Evolutionary conservation across 306 rosid species (phyloP), one percentile per base, ranked within the genome.

Genomic region (Dryas drummondii): DNA sequence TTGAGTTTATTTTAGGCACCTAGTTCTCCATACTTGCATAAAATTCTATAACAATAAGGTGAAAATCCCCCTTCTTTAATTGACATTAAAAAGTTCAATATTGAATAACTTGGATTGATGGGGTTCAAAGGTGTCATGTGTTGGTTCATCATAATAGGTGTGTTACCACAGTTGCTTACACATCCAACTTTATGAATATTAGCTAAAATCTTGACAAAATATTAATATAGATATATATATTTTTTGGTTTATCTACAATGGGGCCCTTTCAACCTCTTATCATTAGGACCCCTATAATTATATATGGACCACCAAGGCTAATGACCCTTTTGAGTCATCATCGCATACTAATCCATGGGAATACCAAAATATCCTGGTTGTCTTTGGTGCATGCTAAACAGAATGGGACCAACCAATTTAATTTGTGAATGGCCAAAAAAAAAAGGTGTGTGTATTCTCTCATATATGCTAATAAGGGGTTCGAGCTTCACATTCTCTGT

Each of bases 291-390:
- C 51, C 74, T 37, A 17, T n/a, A 40, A 41, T 48, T 5, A 3
- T 49, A 40, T 41, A 47, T 64, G 78, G 78, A 54, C 77, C 82
- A 78, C 73, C 58, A 13, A 64, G 27, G 44, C 15, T n/a, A 19
- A 44, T 52, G 72, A 49, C 59, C 10, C 37, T 32, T 32, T 32
- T 32, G 37, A 7, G 10, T 19, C 26, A 56, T 51, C 27, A 32
- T 32, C 37, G 37, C 37, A 32, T 40, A 8, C 74, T 42, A n/a
- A 40, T 53, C 63, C 63, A 53, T 70, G 46, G 44, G 13, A 68
- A 4, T 32, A 17, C 13, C 17, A 70, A 70, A 54, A 54, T 70
- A 54, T 54, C 63, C 6, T n/a, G 15, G 41, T 40, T 41, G 74
- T 66, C 61, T 71, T 13, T 42, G 56, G 17, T 17, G 45, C 19